phyloP scores from a whole-genome alignment of 495 filamentous ascomycete genomes.

The Hypoxylon trugodes region DNA sequence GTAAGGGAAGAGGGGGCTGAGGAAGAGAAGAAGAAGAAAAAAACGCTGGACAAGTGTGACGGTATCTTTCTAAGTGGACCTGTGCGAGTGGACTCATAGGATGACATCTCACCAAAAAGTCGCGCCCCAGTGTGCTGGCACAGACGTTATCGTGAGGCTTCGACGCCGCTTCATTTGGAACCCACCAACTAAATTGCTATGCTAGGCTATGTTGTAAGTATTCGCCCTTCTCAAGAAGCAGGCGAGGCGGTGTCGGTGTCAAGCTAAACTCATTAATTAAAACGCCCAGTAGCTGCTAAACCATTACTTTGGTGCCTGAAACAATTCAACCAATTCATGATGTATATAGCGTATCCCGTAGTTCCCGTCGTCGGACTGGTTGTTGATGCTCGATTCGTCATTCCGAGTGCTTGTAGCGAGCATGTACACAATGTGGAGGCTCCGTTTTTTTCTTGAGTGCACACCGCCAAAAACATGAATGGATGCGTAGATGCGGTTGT shows the following conservation, averaged over 20 bases:
- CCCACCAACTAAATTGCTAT: slow-evolving; percentile 15
- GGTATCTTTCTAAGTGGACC: slow-evolving; percentile 36
- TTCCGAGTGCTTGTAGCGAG: slow-evolving; percentile 14
- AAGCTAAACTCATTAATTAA: not conserved
- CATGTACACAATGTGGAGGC: not conserved
- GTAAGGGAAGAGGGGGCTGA: slow-evolving; percentile 13
- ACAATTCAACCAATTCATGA: slow-evolving; percentile 18
- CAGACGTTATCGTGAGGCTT: slow-evolving; percentile 35
- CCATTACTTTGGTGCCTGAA: slow-evolving; percentile 13
- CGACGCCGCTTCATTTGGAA: slow-evolving; percentile 21
- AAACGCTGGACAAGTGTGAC: slow-evolving; percentile 31
- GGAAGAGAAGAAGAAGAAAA: not conserved
- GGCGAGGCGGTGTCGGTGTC: slow-evolving; percentile 1
- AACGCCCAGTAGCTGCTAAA: slow-evolving; percentile 2
- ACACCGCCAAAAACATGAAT: slow-evolving; percentile 29
- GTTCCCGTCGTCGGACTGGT: slow-evolving; percentile 25
- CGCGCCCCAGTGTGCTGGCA: slow-evolving; percentile 6
- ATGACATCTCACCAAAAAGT: slow-evolving; percentile 28
- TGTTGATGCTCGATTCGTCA: slow-evolving; percentile 23
- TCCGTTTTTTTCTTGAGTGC: slow-evolving; percentile 6
- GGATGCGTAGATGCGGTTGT: slow-evolving; percentile 22
- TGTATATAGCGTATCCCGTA: no score
- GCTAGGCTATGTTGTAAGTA: slow-evolving; percentile 21
- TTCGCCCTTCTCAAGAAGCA: slow-evolving; percentile 13
- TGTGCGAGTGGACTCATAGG: slow-evolving; percentile 26